phyloP scores from a whole-genome alignment of 1,284 basidiomycete genomes.

The Agaricales sp. region DNA sequence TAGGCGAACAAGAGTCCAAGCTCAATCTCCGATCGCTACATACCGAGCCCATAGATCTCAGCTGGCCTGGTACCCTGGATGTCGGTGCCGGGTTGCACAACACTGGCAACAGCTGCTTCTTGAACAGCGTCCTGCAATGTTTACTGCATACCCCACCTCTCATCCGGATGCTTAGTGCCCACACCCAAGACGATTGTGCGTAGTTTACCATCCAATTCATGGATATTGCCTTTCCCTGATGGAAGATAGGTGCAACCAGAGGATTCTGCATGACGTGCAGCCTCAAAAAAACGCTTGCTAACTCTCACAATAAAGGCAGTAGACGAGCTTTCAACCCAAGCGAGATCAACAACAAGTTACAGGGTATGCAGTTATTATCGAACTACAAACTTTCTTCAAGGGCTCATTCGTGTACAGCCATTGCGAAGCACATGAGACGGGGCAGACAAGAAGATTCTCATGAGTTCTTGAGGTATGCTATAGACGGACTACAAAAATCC shows the following conservation, averaged over 20 bases:
- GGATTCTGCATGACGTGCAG: slow-evolving; percentile 75
- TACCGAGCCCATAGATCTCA: slow-evolving; percentile 40
- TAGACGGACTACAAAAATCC: slow-evolving; percentile 86
- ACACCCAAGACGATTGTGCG: slow-evolving; percentile 45
- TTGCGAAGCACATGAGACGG: slow-evolving; percentile 84
- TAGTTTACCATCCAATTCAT: slow-evolving; percentile 9
- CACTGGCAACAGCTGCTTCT: slow-evolving; percentile 94
- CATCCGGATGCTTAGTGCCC: slow-evolving; percentile 55
- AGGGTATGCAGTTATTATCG: slow-evolving; percentile 36
- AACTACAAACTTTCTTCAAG: background rate
- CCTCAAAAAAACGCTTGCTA: slow-evolving; percentile 43
- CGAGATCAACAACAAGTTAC: slow-evolving; percentile 54
- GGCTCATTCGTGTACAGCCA: slow-evolving; percentile 37
- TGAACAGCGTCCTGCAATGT: slow-evolving; percentile 93
- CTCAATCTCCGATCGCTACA: slow-evolving; percentile 22
- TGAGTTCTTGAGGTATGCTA: slow-evolving; percentile 92
- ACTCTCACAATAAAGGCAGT: slow-evolving; percentile 31
- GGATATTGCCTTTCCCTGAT: slow-evolving; percentile 1
- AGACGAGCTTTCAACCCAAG: slow-evolving; percentile 46
- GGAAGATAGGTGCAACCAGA: slow-evolving; percentile 37
- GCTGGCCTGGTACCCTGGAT: slow-evolving; percentile 39
- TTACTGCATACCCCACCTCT: slow-evolving; percentile 91
- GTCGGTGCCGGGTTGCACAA: slow-evolving; percentile 73
- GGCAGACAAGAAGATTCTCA: slow-evolving; percentile 98
- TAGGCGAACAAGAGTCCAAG: background rate